Evolutionary conservation across 2,329 filamentous ascomycete genomes (phyloP).

Genomic region (Scleromitrula shiraiana): DNA sequence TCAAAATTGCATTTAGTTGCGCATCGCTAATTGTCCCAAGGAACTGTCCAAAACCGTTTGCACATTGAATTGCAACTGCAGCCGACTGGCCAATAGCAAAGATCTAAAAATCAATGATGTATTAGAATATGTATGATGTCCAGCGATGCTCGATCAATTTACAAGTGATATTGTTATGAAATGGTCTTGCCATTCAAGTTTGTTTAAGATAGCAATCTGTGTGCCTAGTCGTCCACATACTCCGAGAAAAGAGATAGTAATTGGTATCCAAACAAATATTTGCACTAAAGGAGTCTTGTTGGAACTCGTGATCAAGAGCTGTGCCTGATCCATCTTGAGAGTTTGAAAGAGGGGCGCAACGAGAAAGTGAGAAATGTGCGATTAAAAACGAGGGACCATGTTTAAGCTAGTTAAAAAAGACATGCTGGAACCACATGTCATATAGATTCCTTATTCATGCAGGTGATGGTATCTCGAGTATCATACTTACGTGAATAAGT

Average conservation of each 20-base stretch:
- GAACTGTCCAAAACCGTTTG: slow-evolving; percentile 6
- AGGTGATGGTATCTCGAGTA: too few relatives aligned
- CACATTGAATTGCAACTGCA: slow-evolving; percentile 5
- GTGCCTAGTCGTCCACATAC: not conserved
- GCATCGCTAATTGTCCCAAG: not conserved
- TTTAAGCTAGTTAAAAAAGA: too few relatives aligned
- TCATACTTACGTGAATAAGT: too few relatives aligned
- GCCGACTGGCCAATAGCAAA: slow-evolving; percentile 4
- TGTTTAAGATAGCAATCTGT: not conserved
- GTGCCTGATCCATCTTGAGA: not conserved
- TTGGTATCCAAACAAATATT: slow-evolving; percentile 1
- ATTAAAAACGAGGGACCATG: too few relatives aligned
- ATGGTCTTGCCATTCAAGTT: not conserved
- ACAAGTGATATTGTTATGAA: slow-evolving; percentile 1
- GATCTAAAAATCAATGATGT: not conserved
- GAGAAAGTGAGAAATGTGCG: too few relatives aligned
- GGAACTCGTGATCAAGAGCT: not conserved
- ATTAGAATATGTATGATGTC: not conserved
- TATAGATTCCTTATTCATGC: too few relatives aligned
- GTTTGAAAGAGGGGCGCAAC: too few relatives aligned
- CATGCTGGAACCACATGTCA: too few relatives aligned
- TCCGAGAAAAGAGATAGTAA: not conserved
- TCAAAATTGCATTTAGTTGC: not conserved
- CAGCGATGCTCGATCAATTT: not conserved
- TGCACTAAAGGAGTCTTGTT: slow-evolving; percentile 3